Conservation (phyloP, 2,329 filamentous ascomycete genomes). For the Lasiodiplodia sp. region DNA sequence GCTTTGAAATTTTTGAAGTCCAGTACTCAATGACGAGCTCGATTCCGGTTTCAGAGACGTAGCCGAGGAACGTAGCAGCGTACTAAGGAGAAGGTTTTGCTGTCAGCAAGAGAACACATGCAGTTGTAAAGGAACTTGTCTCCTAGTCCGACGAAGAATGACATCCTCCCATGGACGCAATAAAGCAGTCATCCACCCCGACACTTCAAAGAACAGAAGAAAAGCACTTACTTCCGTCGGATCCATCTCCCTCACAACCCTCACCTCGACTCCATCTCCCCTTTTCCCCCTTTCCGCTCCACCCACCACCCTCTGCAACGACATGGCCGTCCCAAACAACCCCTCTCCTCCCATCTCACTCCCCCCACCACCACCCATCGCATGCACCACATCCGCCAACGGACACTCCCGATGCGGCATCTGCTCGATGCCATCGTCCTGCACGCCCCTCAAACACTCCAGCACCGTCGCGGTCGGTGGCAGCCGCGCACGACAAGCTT, state of each 20-base stretch:
- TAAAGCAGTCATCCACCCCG: too few species aligned
- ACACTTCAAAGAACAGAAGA: too few species aligned
- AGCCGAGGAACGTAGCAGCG: conserved; percentile 11
- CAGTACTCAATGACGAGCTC: conserved; percentile 18
- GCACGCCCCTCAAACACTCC: conserved; percentile 51
- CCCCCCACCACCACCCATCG: conserved; percentile 39
- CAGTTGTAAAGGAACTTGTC: too few species aligned
- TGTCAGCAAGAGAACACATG: too few species aligned
- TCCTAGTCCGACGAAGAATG: too few species aligned
- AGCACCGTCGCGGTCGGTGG: conserved; percentile 41
- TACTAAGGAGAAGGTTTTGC: background rate
- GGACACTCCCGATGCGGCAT: conserved; percentile 53
- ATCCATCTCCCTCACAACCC: conserved; percentile 7
- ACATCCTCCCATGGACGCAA: too few species aligned
- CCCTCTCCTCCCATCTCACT: conserved; percentile 32
- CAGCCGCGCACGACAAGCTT: conserved; percentile 53
- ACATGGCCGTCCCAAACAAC: conserved; percentile 58
- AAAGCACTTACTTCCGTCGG: conserved; percentile 5
- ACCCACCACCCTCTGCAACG: conserved; percentile 31
- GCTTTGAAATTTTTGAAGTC: background rate
- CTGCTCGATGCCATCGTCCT: conserved; percentile 56
- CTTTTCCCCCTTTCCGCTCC: background rate
- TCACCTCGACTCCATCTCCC: background rate
- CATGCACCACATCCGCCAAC: conserved; percentile 17
- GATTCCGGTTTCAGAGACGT: background rate